Conservation (phyloP, 768 basidiomycete species). For the Termitomyces sp. region DNA sequence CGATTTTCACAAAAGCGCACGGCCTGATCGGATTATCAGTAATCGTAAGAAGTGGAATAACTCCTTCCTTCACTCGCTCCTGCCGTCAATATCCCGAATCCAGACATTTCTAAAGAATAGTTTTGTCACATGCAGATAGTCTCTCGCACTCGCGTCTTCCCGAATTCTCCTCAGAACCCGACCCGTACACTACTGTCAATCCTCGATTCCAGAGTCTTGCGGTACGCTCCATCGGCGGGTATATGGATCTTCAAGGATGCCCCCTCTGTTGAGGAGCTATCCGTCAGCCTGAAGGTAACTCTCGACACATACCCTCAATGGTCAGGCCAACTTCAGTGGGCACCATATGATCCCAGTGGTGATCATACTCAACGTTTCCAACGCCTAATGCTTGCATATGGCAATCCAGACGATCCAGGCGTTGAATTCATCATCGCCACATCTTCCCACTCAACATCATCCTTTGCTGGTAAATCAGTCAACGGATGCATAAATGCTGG, state of each 20-base stretch:
- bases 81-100: conserved; percentile 1
- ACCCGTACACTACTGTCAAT: conserved; percentile 21
- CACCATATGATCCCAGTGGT: conserved; percentile 10
- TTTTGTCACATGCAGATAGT: conserved; percentile 8
- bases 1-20: background rate
- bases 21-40: background rate
- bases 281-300: conserved; percentile 14
- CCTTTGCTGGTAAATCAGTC: conserved; percentile 10
- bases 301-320: conserved; percentile 27
- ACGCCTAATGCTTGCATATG: conserved; percentile 22
- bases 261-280: conserved; percentile 5
- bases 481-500: conserved; percentile 12
- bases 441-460: conserved; percentile 9
- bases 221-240: conserved; percentile 21
- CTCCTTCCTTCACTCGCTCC: background rate
- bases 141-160: conserved; percentile 11
- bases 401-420: conserved; percentile 22
- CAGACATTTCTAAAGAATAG: background rate
- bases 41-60: background rate
- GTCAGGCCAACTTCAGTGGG: conserved; percentile 24
- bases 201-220: conserved; percentile 22
- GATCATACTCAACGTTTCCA: conserved; percentile 22
- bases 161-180: background rate
- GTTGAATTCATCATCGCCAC: conserved; percentile 24
- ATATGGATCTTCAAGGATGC: conserved; percentile 22